Evolutionary conservation across 495 filamentous ascomycete species (phyloP).

Genomic region (Aspergillus cavernicola): DNA sequence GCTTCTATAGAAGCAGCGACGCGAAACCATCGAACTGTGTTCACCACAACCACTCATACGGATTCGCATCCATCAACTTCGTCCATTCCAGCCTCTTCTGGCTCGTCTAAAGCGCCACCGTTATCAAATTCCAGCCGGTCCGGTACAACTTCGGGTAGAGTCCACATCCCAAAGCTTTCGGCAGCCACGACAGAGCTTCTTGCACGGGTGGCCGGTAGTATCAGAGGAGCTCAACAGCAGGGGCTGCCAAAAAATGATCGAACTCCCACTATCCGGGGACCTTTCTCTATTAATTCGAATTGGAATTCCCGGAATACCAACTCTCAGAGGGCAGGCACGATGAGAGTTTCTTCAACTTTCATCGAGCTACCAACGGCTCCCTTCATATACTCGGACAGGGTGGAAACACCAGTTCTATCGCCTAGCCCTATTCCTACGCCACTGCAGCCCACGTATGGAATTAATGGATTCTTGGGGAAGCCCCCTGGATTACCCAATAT

Average conservation of each 20-base stretch:
- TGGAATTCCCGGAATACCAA: neutral
- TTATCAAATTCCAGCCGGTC: conserved; percentile 12
- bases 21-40: conserved; percentile 13
- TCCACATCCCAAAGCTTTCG: conserved; percentile 23
- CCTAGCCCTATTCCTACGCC: conserved; percentile 11
- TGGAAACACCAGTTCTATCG: conserved; percentile 9
- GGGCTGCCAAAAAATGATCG: conserved; percentile 12
- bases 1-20: conserved; percentile 26
- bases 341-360: conserved; percentile 24
- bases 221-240: conserved; percentile 14
- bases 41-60: conserved; percentile 10
- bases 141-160: conserved; percentile 12
- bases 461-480: neutral
- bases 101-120: neutral
- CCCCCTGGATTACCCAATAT: conserved; percentile 10
- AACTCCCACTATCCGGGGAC: conserved; percentile 10
- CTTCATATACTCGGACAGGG: conserved; percentile 16
- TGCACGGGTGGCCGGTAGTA: conserved; percentile 20
- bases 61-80: conserved; percentile 14
- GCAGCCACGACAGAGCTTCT: conserved; percentile 26
- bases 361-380: conserved; percentile 24
- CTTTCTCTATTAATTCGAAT: neutral
- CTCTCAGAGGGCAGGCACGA: conserved; percentile 5
- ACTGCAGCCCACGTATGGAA: neutral
- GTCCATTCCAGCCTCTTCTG: conserved; percentile 4